Conservation (phyloP, 2,329 filamentous ascomycete species). For the Colletotrichum graminicola region DNA sequence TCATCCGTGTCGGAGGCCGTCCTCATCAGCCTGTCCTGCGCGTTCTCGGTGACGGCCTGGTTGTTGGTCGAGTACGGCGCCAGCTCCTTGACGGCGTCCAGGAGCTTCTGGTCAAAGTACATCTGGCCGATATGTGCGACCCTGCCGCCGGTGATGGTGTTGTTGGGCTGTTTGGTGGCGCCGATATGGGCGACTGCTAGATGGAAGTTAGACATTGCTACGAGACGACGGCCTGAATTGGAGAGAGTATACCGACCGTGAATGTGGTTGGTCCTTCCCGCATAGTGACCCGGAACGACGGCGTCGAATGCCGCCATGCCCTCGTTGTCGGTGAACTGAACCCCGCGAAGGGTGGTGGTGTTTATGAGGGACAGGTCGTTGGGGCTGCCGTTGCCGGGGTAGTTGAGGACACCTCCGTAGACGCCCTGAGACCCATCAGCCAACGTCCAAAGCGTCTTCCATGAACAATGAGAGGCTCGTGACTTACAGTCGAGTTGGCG, state of each 20-base stretch:
- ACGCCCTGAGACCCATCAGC: slow-evolving; percentile 45
- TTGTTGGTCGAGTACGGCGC: slow-evolving; percentile 62
- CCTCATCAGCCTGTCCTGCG: slow-evolving; percentile 62
- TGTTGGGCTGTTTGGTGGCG: slow-evolving; percentile 48
- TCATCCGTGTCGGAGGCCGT: slow-evolving; percentile 64
- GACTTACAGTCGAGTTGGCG: slow-evolving; percentile 51
- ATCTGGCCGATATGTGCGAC: slow-evolving; percentile 72
- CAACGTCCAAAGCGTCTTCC: background rate
- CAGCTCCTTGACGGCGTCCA: slow-evolving; percentile 62
- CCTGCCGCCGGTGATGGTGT: slow-evolving; percentile 51
- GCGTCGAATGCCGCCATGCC: slow-evolving; percentile 58
- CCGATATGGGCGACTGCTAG: slow-evolving; percentile 53
- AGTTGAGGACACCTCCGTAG: slow-evolving; percentile 53
- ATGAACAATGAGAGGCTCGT: too few species aligned
- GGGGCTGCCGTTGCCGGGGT: slow-evolving; percentile 59
- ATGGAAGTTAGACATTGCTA: background rate
- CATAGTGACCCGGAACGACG: slow-evolving; percentile 59
- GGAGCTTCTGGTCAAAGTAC: slow-evolving; percentile 71
- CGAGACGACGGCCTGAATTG: slow-evolving; percentile 44
- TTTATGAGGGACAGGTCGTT: slow-evolving; percentile 49
- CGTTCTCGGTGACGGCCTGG: slow-evolving; percentile 62
- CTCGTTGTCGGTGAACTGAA: slow-evolving; percentile 55
- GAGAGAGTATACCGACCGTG: slow-evolving; percentile 57
- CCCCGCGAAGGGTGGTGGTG: slow-evolving; percentile 50
- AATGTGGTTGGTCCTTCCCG: slow-evolving; percentile 60